Evolutionary conservation across 2,329 filamentous ascomycete species (phyloP).

Genomic region (Fusarium subglutinans): DNA sequence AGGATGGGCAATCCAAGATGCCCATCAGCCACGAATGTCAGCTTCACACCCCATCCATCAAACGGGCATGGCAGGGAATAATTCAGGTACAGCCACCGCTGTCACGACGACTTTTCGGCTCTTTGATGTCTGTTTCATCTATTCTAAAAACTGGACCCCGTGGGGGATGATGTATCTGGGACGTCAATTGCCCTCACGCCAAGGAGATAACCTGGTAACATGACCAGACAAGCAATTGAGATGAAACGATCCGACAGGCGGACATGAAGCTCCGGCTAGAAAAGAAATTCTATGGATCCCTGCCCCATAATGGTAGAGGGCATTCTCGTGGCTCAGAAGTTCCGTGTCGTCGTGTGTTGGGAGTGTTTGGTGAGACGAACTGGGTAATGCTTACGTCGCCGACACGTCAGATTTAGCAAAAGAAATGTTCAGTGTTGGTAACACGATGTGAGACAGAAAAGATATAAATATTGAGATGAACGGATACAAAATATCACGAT

Average conservation of each 20-base stretch:
- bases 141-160: background rate
- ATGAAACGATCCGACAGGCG: background rate
- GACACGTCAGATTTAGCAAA: constrained; percentile 7
- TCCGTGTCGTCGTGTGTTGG: background rate
- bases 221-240: background rate
- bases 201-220: background rate
- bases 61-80: background rate
- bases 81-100: constrained; percentile 6
- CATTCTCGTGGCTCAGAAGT: background rate
- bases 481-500: background rate
- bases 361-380: background rate
- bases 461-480: background rate
- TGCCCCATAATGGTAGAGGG: background rate
- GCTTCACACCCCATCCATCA: background rate
- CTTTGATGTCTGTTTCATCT: background rate
- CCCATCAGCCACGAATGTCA: background rate
- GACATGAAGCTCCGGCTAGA: background rate
- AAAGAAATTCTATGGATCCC: background rate
- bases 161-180: background rate
- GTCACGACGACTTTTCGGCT: background rate
- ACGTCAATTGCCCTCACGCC: background rate
- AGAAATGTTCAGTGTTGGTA: background rate
- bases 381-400: constrained; percentile 18
- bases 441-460: background rate
- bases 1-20: background rate